A percentile compares a stretch with the other conserved stretches of the same genome.
phyloP scores from a whole-genome alignment of 2,329 filamentous ascomycete genomes.

The Dothistroma pini region DNA sequence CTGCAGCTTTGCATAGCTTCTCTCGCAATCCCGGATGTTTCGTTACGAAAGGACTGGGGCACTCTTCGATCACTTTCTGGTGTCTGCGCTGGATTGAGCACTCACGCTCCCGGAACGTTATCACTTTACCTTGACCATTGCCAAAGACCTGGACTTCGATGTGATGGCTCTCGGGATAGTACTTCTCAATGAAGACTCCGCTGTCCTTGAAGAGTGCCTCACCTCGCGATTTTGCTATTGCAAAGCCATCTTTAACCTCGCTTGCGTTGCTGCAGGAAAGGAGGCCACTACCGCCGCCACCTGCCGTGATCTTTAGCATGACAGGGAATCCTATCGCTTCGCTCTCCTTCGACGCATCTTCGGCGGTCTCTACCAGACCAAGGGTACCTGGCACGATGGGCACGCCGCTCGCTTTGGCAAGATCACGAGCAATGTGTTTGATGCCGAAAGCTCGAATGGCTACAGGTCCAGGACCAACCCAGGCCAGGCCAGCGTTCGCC shows the following conservation, averaged over 20 bases:
- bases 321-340: constrained; percentile 50
- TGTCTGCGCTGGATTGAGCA: constrained; percentile 84
- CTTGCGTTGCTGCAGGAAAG: constrained; percentile 65
- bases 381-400: constrained; percentile 55
- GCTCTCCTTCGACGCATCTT: constrained; percentile 46
- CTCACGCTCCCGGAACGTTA: constrained; percentile 83
- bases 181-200: constrained; percentile 80
- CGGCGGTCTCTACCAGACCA: constrained; percentile 46
- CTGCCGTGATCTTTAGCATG: constrained; percentile 54
- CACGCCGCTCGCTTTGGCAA: constrained; percentile 52
- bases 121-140: constrained; percentile 71
- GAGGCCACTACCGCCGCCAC: constrained; percentile 75
- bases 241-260: constrained; percentile 64
- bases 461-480: constrained; percentile 45
- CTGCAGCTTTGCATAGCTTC: constrained; percentile 64
- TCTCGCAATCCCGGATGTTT: constrained; percentile 53
- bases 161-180: constrained; percentile 73
- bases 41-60: constrained; percentile 67
- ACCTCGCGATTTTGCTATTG: constrained; percentile 66
- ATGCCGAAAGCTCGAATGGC: constrained; percentile 49
- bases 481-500: constrained; percentile 53
- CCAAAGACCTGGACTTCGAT: constrained; percentile 91
- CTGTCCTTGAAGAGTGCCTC: constrained; percentile 74
- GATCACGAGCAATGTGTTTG: constrained; percentile 55
- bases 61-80: constrained; percentile 89